Evolutionary conservation across 2,329 filamentous ascomycete genomes (phyloP).

Genomic region (Fusarium luffae): DNA sequence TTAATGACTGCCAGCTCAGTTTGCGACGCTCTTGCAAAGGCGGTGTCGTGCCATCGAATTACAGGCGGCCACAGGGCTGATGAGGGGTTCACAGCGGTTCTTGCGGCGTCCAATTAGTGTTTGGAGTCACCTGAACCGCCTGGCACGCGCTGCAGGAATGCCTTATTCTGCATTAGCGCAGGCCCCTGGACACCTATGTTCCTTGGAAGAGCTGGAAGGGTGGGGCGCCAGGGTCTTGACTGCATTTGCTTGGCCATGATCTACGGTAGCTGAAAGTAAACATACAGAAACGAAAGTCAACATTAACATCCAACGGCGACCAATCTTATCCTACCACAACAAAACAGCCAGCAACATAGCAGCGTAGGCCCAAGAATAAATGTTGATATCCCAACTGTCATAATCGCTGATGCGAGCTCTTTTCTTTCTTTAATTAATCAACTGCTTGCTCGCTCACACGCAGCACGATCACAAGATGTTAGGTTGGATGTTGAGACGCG

Average conservation of each 20-base stretch:
- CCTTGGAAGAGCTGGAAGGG: not conserved
- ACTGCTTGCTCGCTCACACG: conserved; percentile 1
- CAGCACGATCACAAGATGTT: conserved; percentile 57
- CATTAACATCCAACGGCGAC: conserved; percentile 24
- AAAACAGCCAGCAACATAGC: conserved; percentile 11
- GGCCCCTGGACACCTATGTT: not conserved
- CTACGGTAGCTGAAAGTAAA: conserved; percentile 35
- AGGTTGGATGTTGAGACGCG: conserved; percentile 67
- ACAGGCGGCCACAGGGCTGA: conserved; percentile 42
- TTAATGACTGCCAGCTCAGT: conserved; percentile 10
- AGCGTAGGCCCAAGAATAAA: conserved; percentile 12
- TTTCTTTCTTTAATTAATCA: not conserved
- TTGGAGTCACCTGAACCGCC: conserved; percentile 11
- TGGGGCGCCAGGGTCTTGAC: conserved; percentile 18
- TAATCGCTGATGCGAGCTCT: conserved; percentile 31
- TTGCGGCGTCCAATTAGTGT: conserved; percentile 33
- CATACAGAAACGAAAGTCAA: conserved; percentile 31
- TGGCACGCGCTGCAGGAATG: conserved; percentile 34
- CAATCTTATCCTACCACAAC: conserved; percentile 29
- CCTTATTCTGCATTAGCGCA: conserved; percentile 46
- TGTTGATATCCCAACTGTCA: conserved; percentile 15
- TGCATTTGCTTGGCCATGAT: conserved; percentile 18
- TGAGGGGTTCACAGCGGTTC: conserved; percentile 38
- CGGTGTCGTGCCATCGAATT: conserved; percentile 44
- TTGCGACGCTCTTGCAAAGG: conserved; percentile 29